Base-by-base conservation (phyloP, 768 basidiomycete genomes). In the Cantharellus cinnabarinus region DNA sequence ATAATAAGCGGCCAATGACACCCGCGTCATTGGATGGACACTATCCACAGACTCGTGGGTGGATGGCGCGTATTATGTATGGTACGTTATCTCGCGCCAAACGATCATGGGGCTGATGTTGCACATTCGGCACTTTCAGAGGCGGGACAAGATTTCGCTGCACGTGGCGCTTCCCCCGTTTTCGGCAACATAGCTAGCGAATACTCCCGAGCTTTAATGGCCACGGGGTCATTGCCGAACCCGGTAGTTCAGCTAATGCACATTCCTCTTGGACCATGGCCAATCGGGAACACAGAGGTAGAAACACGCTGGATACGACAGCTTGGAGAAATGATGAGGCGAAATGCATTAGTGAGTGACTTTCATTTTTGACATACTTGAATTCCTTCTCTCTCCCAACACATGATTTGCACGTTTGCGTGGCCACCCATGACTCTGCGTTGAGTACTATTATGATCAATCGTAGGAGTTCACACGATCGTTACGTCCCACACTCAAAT, bases 241-340 rank as follows among this genome's bases (percentile, higher is more conserved):
- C 69, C 2, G 66, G 66, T 2, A 42, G 58, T 2, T 4, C 34
- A 41, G 38, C 34, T 20, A 10, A 34, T 39, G 40, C 42, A n/a
- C n/a, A 29, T n/a, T 53, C 14, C 41, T 2, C 38, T 41, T 35
- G 4, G 44, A 52, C 56, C 56, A 40, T 57, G 56, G 56, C 56
- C 56, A 41, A 37, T 54, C 1, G 52, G 52, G 35, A 7, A 10
- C 10, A 54, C 52, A 37, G 10, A 10, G 10, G 10, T 14, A 1
- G 52, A 54, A 37, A 54, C 52, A 37, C 10, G 7, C 52, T 54
- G 52, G 52, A 37, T 54, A 7, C 52, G 52, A 7, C 7, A 10
- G 35, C 7, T 54, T 7, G 52, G 52, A 10, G 52, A 54, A 37
- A 37, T 10, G 7, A 37, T 54, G 10, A 10, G 52, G 7, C 35